A percentile compares a stretch with the other conserved stretches of the same genome.
phyloP scores from a whole-genome alignment of 2,329 filamentous ascomycete genomes.

The Calonectria pteridis region DNA sequence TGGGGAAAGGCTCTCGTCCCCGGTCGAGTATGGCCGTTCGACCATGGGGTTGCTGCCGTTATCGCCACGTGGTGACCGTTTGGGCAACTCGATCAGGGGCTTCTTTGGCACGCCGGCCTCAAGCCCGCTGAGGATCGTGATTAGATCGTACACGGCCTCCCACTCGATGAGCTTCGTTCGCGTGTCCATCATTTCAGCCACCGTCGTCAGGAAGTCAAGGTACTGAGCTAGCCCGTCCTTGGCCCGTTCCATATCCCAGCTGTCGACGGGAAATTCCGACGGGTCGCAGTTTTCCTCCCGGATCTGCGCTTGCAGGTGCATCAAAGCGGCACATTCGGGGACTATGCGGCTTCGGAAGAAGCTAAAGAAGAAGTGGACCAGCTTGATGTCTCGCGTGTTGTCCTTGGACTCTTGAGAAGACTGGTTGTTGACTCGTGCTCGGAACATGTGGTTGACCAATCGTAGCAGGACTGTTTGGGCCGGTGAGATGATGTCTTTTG shows the following conservation, averaged over 20 bases:
- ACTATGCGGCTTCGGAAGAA: slow-evolving; percentile 94
- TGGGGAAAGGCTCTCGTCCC: slow-evolving; percentile 44
- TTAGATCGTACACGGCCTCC: slow-evolving; percentile 90
- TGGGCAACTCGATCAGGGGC: slow-evolving; percentile 66
- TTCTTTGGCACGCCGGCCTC: slow-evolving; percentile 91
- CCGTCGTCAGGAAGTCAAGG: slow-evolving; percentile 90
- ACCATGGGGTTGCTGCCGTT: slow-evolving; percentile 56
- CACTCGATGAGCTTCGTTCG: slow-evolving; percentile 89
- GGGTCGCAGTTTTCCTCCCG: slow-evolving; percentile 80
- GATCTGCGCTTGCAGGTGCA: slow-evolving; percentile 93
- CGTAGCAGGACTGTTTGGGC: slow-evolving; percentile 94
- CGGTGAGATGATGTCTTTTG: slow-evolving; percentile 95
- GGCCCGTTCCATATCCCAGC: slow-evolving; percentile 98
- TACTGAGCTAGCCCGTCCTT: slow-evolving; percentile 96
- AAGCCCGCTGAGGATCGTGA: slow-evolving; percentile 87
- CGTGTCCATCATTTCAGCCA: slow-evolving; percentile 87
- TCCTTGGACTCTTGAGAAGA: slow-evolving; percentile 63
- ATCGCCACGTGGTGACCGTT: slow-evolving; percentile 42
- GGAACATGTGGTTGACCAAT: slow-evolving; percentile 90
- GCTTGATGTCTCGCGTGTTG: slow-evolving; percentile 68
- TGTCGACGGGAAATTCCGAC: slow-evolving; percentile 91
- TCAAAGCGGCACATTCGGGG: slow-evolving; percentile 93
- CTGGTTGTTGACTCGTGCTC: slow-evolving; percentile 61
- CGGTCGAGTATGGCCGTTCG: slow-evolving; percentile 72
- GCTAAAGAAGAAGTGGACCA: slow-evolving; percentile 90